Conservation (phyloP, 306 rosid genomes). For the Prunus padus region DNA sequence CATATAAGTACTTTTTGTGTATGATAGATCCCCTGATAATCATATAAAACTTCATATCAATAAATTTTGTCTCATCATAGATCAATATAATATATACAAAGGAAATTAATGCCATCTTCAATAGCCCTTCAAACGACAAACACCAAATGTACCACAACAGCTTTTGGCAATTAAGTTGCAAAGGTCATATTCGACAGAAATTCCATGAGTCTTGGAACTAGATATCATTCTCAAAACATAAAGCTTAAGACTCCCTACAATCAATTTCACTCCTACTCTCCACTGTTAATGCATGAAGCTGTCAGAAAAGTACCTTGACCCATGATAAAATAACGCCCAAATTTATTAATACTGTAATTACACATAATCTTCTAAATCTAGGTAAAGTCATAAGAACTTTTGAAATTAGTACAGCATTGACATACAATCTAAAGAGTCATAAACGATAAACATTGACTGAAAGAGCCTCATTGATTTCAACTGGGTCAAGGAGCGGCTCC, state of each 20-base stretch:
- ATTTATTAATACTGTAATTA: not conserved
- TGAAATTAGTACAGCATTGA: not conserved
- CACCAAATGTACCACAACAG: constrained; percentile 7
- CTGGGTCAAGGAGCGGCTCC: not conserved
- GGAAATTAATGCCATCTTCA: not conserved
- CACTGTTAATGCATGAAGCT: not conserved
- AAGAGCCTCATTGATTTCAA: not conserved
- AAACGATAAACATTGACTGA: not conserved
- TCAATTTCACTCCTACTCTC: not conserved
- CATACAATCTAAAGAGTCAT: not conserved
- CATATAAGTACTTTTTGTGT: constrained; percentile 77
- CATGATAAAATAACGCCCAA: constrained; percentile 1
- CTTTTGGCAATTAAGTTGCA: not conserved
- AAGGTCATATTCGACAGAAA: not conserved
- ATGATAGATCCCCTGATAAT: constrained; percentile 69
- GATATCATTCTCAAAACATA: not conserved
- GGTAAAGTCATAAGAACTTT: not conserved
- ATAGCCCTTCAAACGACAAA: constrained; percentile 3
- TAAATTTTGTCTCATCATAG: not conserved
- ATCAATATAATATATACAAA: not conserved
- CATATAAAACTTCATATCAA: constrained; percentile 25
- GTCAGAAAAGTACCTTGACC: not conserved
- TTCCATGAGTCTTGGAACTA: not conserved
- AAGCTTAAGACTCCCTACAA: not conserved
- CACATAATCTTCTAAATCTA: constrained; percentile 2